A percentile compares a stretch with the other conserved stretches of the same genome.
Conservation (phyloP, 2,329 filamentous ascomycete genomes). For the Lasiodiplodia sp. region DNA sequence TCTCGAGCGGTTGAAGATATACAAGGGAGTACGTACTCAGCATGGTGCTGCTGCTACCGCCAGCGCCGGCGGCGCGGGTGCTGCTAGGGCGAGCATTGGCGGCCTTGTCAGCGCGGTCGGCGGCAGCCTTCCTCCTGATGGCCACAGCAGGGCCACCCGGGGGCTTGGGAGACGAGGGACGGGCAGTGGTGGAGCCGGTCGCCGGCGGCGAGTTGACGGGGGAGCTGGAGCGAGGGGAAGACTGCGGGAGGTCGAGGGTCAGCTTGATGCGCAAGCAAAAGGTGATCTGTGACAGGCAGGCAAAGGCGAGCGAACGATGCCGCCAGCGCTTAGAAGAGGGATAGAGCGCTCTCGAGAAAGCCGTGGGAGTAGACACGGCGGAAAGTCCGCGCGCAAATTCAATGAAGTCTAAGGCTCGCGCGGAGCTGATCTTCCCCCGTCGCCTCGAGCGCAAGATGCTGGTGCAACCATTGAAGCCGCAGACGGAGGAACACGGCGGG, state of each 20-base stretch:
- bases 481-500: neutral
- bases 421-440: slow-evolving; percentile 18
- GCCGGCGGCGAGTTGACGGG: slow-evolving; percentile 45
- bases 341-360: neutral
- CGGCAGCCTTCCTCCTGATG: slow-evolving; percentile 92
- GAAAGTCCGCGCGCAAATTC: neutral
- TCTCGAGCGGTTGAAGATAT: neutral
- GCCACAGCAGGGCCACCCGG: slow-evolving; percentile 95
- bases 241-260: slow-evolving; percentile 33
- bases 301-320: neutral
- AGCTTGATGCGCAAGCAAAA: neutral
- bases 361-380: neutral
- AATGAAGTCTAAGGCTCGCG: neutral
- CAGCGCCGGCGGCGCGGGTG: slow-evolving; percentile 91
- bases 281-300: neutral
- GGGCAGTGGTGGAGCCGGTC: slow-evolving; percentile 74
- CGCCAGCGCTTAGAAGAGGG: no score
- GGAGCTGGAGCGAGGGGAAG: slow-evolving; percentile 47
- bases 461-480: neutral
- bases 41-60: slow-evolving; percentile 98
- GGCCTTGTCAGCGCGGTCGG: slow-evolving; percentile 96
- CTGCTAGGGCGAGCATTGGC: slow-evolving; percentile 92
- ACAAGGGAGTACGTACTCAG: slow-evolving; percentile 72
- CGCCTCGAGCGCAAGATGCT: neutral
- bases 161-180: slow-evolving; percentile 84